A percentile compares a stretch with the other conserved stretches of the same genome.
Evolutionary conservation across 2,329 filamentous ascomycete genomes (phyloP).

Genomic region (Aspergillaceae sp.): DNA sequence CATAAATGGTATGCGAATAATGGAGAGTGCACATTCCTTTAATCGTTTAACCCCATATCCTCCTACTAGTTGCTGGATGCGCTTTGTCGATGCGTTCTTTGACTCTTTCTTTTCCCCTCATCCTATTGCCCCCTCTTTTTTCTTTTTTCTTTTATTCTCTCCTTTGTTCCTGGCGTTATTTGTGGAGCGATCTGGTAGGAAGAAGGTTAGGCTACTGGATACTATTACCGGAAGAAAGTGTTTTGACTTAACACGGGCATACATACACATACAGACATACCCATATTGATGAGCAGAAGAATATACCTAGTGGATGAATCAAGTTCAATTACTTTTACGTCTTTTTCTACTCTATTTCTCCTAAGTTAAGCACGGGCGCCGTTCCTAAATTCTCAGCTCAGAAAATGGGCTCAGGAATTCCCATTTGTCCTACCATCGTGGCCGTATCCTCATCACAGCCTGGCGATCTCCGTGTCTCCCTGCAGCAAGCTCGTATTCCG

Average conservation of each 20-base stretch:
- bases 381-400: too few species aligned
- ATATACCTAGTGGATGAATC: background rate
- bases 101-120: slow-evolving; percentile 2
- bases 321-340: background rate
- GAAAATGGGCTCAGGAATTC: too few species aligned
- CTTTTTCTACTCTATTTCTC: background rate
- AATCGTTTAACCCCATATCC: background rate
- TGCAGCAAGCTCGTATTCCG: too few species aligned
- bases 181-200: slow-evolving; percentile 20
- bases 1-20: too few species aligned
- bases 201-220: slow-evolving; percentile 24
- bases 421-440: too few species aligned
- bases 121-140: slow-evolving; percentile 6
- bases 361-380: background rate
- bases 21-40: slow-evolving; percentile 1
- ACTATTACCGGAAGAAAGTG: slow-evolving; percentile 16
- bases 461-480: too few species aligned
- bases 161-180: slow-evolving; percentile 26
- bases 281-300: slow-evolving; percentile 2
- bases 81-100: background rate
- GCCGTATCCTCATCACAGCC: too few species aligned
- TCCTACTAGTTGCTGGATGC: background rate
- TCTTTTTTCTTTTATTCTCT: slow-evolving; percentile 16
- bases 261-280: slow-evolving; percentile 19
- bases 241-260: slow-evolving; percentile 10